Evolutionary conservation across 1,139 yeast species (phyloP).

Genomic region (Suhomyces anneliseae): DNA sequence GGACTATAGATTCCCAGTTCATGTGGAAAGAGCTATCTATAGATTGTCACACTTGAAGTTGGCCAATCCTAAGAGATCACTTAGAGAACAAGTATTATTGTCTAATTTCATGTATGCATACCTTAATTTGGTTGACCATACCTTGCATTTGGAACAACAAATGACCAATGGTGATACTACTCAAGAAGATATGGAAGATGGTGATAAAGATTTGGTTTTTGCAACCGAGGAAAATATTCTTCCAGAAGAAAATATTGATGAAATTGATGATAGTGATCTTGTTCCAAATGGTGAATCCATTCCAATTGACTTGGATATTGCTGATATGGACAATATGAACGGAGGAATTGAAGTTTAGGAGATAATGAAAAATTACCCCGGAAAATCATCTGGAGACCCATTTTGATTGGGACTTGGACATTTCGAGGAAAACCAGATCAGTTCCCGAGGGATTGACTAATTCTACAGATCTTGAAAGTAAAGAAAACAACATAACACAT

Average conservation of each 20-base stretch:
- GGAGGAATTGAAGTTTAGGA: constrained; percentile 12
- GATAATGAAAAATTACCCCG: background rate
- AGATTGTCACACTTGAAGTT: constrained; percentile 87
- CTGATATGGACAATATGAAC: constrained; percentile 9
- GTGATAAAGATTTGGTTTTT: constrained; percentile 12
- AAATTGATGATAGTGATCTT: constrained; percentile 13
- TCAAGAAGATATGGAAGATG: constrained; percentile 18
- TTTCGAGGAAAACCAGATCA: too few relatives aligned
- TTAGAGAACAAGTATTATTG: constrained; percentile 85
- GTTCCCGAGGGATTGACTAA: too few relatives aligned
- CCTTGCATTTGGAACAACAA: constrained; percentile 69
- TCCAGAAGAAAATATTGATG: constrained; percentile 15
- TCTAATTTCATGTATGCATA: constrained; percentile 98
- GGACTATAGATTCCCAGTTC: constrained; percentile 86
- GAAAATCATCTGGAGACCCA: too few relatives aligned
- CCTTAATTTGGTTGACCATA: constrained; percentile 88
- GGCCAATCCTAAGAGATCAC: constrained; percentile 89
- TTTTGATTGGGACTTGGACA: too few relatives aligned
- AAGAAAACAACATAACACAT: background rate
- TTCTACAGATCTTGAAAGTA: background rate
- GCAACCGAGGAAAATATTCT: constrained; percentile 12
- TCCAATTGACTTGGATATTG: constrained; percentile 20
- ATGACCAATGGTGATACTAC: constrained; percentile 19
- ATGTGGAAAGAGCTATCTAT: constrained; percentile 93
- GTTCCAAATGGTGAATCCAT: constrained; percentile 15